Percentiles rank a stretch among this genome's conserved stretches.
Evolutionary conservation across 2,329 filamentous ascomycete genomes (phyloP).

Genomic region (Aspergillus latus): DNA sequence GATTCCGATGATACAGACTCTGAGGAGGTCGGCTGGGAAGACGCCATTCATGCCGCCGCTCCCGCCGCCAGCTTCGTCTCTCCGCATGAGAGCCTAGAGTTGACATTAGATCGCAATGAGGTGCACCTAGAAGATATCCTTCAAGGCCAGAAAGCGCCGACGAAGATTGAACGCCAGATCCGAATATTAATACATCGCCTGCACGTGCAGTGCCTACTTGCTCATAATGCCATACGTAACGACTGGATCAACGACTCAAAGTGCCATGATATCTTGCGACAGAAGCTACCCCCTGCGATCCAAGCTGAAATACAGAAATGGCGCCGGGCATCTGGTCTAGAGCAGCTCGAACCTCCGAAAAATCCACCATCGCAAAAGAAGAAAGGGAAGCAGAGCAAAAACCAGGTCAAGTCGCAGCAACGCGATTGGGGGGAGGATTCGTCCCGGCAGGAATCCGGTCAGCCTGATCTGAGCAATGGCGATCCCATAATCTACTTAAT

Average conservation of each 20-base stretch:
- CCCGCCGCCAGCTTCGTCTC: conserved; percentile 44
- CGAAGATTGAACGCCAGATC: conserved; percentile 78
- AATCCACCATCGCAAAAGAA: conserved; percentile 38
- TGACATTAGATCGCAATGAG: conserved; percentile 63
- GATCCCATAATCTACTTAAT: conserved; percentile 79
- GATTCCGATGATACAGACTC: conserved; percentile 54
- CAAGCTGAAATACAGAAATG: conserved; percentile 73
- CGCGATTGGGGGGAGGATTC: conserved; percentile 74
- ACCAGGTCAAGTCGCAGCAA: conserved; percentile 27
- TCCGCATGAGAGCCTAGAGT: conserved; percentile 67
- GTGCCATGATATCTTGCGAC: conserved; percentile 72
- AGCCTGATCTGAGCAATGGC: conserved; percentile 74
- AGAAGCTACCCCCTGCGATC: conserved; percentile 67
- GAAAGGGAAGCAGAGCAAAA: conserved; percentile 33
- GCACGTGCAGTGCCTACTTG: conserved; percentile 84
- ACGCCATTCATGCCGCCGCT: conserved; percentile 47
- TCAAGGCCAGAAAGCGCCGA: conserved; percentile 75
- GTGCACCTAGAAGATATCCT: conserved; percentile 59
- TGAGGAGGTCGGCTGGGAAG: conserved; percentile 61
- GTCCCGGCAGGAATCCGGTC: conserved; percentile 66
- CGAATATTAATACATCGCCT: conserved; percentile 79
- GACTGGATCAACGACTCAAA: conserved; percentile 76
- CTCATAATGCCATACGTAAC: conserved; percentile 85
- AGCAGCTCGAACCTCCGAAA: conserved; percentile 44
- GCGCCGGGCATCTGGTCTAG: conserved; percentile 66